These are phyloP conservation scores for Suhomyces kilbournensis DNA, from an alignment of 805 yeast genomes.

Conservation along the genomic window DNA sequence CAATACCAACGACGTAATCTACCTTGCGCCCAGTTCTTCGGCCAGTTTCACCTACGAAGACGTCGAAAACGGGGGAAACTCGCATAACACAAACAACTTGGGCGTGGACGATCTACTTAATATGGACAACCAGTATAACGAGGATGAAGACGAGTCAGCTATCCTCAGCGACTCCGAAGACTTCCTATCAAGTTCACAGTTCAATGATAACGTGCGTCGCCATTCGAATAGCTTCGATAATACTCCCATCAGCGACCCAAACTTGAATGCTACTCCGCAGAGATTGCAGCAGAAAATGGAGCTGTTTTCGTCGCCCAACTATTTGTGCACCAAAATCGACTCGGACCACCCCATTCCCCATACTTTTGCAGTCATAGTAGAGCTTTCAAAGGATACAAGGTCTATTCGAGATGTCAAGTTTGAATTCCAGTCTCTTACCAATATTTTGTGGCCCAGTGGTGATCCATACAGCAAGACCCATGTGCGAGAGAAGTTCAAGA, in stretches of 20 bases:
- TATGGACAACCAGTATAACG: neutral
- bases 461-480: constrained; percentile 46
- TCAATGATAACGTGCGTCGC: constrained; percentile 1
- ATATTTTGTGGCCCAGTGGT: constrained; percentile 53
- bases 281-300: constrained; percentile 20
- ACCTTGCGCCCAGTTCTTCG: constrained; percentile 37
- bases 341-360: constrained; percentile 45
- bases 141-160: constrained; percentile 8
- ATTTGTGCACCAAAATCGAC: constrained; percentile 35
- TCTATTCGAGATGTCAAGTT: constrained; percentile 36
- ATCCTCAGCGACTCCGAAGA: constrained; percentile 12
- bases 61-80: constrained; percentile 36
- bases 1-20: constrained; percentile 39
- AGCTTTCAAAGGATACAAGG: constrained; percentile 37
- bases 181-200: neutral
- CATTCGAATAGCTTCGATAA: neutral
- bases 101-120: constrained; percentile 5
- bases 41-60: constrained; percentile 43
- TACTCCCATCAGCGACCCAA: constrained; percentile 8
- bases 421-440: constrained; percentile 42
- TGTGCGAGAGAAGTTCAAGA: constrained; percentile 45
- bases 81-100: neutral
- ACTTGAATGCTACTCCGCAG: constrained; percentile 7
- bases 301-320: constrained; percentile 33
- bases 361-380: constrained; percentile 51